Conservation (phyloP, 177 flowering plant genomes). For the Vitis hybrid region DNA sequence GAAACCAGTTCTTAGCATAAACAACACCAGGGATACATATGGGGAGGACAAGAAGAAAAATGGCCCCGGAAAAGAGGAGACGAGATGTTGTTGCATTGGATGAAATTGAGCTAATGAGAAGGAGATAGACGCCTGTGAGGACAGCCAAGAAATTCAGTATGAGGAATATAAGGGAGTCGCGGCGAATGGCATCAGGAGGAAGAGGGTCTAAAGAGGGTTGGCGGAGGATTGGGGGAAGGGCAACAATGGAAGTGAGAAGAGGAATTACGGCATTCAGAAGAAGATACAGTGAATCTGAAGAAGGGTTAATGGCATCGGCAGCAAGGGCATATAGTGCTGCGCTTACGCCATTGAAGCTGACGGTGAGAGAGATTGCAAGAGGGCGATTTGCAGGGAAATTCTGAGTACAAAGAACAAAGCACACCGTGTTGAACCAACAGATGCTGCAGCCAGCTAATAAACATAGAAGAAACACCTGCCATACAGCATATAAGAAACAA, state of each 20-base stretch:
- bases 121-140: constrained; percentile 75
- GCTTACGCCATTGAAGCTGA: constrained; percentile 87
- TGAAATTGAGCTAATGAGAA: constrained; percentile 49
- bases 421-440: constrained; percentile 96
- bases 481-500: background rate
- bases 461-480: constrained; percentile 73
- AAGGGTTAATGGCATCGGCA: constrained; percentile 54
- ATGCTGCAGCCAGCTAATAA: constrained; percentile 86
- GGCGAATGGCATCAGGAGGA: constrained; percentile 36
- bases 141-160: constrained; percentile 61
- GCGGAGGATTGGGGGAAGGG: constrained; percentile 65
- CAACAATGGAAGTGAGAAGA: constrained; percentile 49
- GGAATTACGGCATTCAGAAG: constrained; percentile 73
- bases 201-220: constrained; percentile 56
- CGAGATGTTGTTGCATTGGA: constrained; percentile 28
- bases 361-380: constrained; percentile 73
- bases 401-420: constrained; percentile 73
- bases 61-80: constrained; percentile 60
- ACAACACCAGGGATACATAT: constrained; percentile 69
- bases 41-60: constrained; percentile 61
- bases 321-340: constrained; percentile 80
- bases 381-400: constrained; percentile 70
- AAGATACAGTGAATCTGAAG: constrained; percentile 48
- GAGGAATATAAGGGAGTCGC: constrained; percentile 65
- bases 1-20: constrained; percentile 61